phyloP scores from a whole-genome alignment of 805 yeast genomes.

The Candida dendrica region DNA sequence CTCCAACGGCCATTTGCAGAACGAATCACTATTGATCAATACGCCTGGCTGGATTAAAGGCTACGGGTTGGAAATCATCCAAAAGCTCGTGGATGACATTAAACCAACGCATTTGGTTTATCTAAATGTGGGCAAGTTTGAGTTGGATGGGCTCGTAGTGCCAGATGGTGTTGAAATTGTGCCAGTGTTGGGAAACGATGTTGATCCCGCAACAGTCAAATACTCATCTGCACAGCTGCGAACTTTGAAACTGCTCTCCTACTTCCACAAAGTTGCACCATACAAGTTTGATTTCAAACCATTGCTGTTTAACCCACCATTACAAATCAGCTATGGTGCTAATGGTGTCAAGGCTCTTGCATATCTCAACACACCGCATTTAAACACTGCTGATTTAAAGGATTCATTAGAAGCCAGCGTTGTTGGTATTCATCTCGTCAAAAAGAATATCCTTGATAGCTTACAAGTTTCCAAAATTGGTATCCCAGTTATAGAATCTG shows the following conservation, averaged over 20 bases:
- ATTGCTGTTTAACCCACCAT: conserved; percentile 31
- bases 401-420: conserved; percentile 29
- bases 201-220: conserved; percentile 18
- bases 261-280: conserved; percentile 38
- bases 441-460: conserved; percentile 8
- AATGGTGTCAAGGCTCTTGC: conserved; percentile 31
- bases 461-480: conserved; percentile 10
- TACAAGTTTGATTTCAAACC: conserved; percentile 35
- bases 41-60: conserved; percentile 94
- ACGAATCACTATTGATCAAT: conserved; percentile 48
- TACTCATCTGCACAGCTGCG: conserved; percentile 49
- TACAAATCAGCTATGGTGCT: conserved; percentile 30
- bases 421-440: conserved; percentile 23
- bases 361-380: conserved; percentile 25
- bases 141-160: conserved; percentile 21
- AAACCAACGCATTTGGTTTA: conserved; percentile 53
- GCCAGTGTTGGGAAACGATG: conserved; percentile 28
- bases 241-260: conserved; percentile 40
- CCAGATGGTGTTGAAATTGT: conserved; percentile 24
- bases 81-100: conserved; percentile 28
- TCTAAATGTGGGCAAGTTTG: conserved; percentile 34
- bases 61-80: conserved; percentile 64
- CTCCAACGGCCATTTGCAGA: conserved; percentile 18
- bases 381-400: conserved; percentile 26
- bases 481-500: conserved; percentile 18